Evolutionary conservation across 805 yeast genomes (phyloP).

Genomic region (Myxozyma kluyveri): DNA sequence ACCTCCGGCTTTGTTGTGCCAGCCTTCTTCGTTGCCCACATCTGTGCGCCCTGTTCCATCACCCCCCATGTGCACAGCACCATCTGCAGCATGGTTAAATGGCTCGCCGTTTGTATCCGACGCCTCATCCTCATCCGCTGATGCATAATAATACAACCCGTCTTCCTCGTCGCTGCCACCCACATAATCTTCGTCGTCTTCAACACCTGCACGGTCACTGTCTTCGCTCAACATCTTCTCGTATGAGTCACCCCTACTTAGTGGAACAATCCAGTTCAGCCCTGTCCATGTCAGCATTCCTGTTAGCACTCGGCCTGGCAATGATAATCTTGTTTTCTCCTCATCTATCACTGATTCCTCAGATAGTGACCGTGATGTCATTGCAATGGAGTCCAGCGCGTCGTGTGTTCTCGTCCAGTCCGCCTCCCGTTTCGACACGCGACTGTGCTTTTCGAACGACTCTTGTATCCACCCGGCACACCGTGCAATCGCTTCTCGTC

Average conservation of each 20-base stretch:
- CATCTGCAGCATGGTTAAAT: not conserved
- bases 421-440: not conserved
- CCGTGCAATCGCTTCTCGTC: conserved; percentile 28
- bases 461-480: conserved; percentile 34
- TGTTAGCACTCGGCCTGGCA: not conserved
- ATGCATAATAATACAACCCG: too few relatives aligned
- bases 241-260: too few relatives aligned
- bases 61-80: not conserved
- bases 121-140: too few relatives aligned
- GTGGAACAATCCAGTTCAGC: conserved; percentile 14
- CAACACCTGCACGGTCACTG: not conserved
- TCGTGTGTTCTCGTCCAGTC: not conserved
- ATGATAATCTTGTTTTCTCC: not conserved
- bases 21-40: conserved; percentile 1
- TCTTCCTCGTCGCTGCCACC: conserved; percentile 6
- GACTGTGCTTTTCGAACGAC: conserved; percentile 9
- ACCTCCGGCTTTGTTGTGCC: conserved; percentile 1
- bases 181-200: conserved; percentile 19
- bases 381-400: not conserved
- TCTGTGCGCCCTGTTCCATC: conserved; percentile 8
- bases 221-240: too few relatives aligned
- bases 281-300: conserved; percentile 13
- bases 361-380: not conserved
- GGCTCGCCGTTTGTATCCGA: too few relatives aligned
- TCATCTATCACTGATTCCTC: not conserved